phyloP scores from a whole-genome alignment of 768 basidiomycete species.

The Coprinopsis cinerea region DNA sequence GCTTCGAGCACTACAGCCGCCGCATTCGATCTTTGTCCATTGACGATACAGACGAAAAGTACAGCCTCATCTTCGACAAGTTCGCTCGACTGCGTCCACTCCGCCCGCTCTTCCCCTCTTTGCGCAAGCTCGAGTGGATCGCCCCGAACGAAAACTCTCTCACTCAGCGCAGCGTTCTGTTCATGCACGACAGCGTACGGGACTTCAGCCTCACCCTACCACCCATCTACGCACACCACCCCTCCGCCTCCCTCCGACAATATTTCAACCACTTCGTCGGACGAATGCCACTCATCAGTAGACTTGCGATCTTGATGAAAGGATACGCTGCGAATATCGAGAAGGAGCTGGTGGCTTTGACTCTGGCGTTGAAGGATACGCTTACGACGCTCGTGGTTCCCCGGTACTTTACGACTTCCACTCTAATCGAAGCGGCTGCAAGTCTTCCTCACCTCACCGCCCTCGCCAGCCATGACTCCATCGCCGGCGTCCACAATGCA shows the following conservation, averaged over 20 bases:
- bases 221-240: slow-evolving; percentile 13
- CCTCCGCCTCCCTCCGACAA: slow-evolving; percentile 23
- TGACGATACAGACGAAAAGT: slow-evolving; percentile 19
- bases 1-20: slow-evolving; percentile 48
- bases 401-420: slow-evolving; percentile 1
- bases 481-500: slow-evolving; percentile 3
- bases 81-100: slow-evolving; percentile 50
- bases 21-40: slow-evolving; percentile 38
- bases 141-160: slow-evolving; percentile 13
- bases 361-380: slow-evolving; percentile 37
- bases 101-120: slow-evolving; percentile 48
- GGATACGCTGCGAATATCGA: slow-evolving; percentile 39
- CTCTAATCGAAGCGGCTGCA: background rate
- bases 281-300: slow-evolving; percentile 45
- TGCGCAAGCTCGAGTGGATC: slow-evolving; percentile 47
- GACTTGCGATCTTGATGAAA: slow-evolving; percentile 40
- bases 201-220: slow-evolving; percentile 26
- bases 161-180: slow-evolving; percentile 35
- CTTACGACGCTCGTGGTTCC: slow-evolving; percentile 26
- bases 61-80: slow-evolving; percentile 42
- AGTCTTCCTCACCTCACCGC: background rate
- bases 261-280: slow-evolving; percentile 27
- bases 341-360: slow-evolving; percentile 30
- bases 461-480: background rate
- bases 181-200: slow-evolving; percentile 52